Evolutionary conservation across 225 moss, liverwort and hornwort genomes (phyloP).

Genomic region (Pseudisothecium myosuroides): DNA sequence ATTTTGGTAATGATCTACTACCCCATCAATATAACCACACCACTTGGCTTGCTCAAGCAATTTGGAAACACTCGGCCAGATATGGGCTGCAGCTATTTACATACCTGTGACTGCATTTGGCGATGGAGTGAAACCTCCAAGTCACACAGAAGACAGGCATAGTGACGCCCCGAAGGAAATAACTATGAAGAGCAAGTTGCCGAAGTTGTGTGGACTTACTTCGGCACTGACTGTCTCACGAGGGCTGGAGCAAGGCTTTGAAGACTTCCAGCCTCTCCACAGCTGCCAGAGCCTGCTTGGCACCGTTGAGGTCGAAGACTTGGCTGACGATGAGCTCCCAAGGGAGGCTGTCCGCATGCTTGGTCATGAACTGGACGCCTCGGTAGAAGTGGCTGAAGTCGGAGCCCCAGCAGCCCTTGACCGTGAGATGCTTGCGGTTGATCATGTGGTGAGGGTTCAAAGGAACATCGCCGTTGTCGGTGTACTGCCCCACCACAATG

Average conservation of each 20-base stretch:
- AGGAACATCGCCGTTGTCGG: constrained; percentile 59
- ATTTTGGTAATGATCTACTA: neutral
- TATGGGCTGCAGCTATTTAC: neutral
- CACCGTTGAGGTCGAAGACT: constrained; percentile 28
- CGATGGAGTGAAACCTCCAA: neutral
- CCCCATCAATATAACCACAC: neutral
- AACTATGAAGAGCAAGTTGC: neutral
- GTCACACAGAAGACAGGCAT: neutral
- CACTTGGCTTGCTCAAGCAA: neutral
- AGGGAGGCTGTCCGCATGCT: constrained; percentile 39
- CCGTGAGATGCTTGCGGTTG: constrained; percentile 58
- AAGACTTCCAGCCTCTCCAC: constrained; percentile 59
- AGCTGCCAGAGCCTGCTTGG: constrained; percentile 33
- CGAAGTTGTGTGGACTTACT: neutral
- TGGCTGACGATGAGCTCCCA: constrained; percentile 55
- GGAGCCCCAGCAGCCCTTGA: constrained; percentile 87
- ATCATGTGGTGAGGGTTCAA: constrained; percentile 72
- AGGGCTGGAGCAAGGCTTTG: constrained; percentile 54
- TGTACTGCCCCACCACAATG: constrained; percentile 73
- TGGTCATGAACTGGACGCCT: constrained; percentile 73
- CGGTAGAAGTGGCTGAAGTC: constrained; percentile 85
- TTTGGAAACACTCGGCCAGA: neutral
- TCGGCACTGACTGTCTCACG: neutral
- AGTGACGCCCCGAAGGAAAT: too few relatives aligned
- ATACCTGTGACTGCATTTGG: neutral